phyloP scores from a whole-genome alignment of 2,329 filamentous ascomycete species.

The Colletotrichum nymphaeae region DNA sequence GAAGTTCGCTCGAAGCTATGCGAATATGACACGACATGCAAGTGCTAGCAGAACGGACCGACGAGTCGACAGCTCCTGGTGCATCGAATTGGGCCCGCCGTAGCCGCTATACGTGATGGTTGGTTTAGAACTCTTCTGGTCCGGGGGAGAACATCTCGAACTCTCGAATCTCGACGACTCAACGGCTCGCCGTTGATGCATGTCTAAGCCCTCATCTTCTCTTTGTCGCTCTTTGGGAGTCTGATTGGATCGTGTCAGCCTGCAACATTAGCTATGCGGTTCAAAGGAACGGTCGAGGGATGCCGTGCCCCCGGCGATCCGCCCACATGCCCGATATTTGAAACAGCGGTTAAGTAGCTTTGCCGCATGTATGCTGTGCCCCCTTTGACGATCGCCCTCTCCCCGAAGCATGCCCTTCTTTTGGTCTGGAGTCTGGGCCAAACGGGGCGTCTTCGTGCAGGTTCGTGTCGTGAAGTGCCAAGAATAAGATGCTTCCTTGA shows the following conservation, averaged over 20 bases:
- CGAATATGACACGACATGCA: slow-evolving; percentile 13
- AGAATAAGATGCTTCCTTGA: not conserved
- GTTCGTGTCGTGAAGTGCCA: slow-evolving; percentile 7
- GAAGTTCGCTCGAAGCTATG: slow-evolving; percentile 8
- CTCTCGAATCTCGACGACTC: not conserved
- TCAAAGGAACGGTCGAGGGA: slow-evolving; percentile 4
- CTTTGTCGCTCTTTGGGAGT: slow-evolving; percentile 4
- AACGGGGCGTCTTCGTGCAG: slow-evolving; percentile 6
- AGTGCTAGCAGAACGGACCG: not conserved
- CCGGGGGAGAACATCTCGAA: not conserved
- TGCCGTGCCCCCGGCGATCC: slow-evolving; percentile 20
- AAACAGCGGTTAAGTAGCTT: slow-evolving; percentile 33
- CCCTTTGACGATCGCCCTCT: slow-evolving; percentile 12
- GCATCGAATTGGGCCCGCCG: not conserved
- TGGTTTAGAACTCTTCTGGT: not conserved
- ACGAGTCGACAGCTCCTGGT: not conserved
- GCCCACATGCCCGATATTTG: slow-evolving; percentile 31
- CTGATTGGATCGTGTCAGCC: slow-evolving; percentile 13
- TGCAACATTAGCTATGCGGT: slow-evolving; percentile 2
- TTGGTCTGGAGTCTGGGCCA: not conserved
- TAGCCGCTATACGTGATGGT: not conserved
- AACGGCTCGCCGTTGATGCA: not conserved
- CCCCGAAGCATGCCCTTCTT: not conserved
- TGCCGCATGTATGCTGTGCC: slow-evolving; percentile 24
- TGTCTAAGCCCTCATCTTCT: not conserved